Evolutionary conservation across 768 basidiomycete genomes (phyloP).

Genomic region (Suillus occidentalis): DNA sequence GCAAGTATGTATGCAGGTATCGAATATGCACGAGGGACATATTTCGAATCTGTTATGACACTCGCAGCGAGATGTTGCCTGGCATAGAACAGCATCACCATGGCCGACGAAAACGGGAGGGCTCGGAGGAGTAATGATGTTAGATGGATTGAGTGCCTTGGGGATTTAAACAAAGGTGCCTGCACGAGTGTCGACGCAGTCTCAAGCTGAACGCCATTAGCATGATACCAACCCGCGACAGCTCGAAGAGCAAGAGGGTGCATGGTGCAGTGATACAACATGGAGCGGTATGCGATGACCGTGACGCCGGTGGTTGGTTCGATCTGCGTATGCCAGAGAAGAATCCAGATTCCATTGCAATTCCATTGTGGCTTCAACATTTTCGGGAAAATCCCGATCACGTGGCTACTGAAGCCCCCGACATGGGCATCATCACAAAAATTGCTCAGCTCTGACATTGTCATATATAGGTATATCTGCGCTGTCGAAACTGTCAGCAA

Average conservation of each 20-base stretch:
- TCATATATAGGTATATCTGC: background rate
- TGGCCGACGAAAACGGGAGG: background rate
- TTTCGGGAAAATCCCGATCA: no score
- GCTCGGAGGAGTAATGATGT: background rate
- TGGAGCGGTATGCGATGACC: background rate
- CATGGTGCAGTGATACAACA: background rate
- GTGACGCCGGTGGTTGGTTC: background rate
- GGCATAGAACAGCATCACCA: background rate
- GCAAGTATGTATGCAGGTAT: background rate
- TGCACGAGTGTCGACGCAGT: background rate
- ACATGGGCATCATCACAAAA: background rate
- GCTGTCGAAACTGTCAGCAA: background rate
- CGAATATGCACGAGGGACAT: background rate
- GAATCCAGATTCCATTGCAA: no score
- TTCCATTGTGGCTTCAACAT: no score
- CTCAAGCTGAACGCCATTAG: background rate
- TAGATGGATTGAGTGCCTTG: no score
- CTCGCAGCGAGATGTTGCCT: background rate
- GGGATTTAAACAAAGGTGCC: background rate
- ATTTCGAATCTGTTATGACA: background rate
- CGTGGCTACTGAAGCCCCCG: no score
- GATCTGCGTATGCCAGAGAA: background rate
- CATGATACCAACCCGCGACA: background rate
- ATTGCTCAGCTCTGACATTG: background rate
- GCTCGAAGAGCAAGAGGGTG: background rate